Evolutionary conservation across 257 asterid species (phyloP), one percentile per base, ranked within the genome.

Genomic region (Primulina eburnea): DNA sequence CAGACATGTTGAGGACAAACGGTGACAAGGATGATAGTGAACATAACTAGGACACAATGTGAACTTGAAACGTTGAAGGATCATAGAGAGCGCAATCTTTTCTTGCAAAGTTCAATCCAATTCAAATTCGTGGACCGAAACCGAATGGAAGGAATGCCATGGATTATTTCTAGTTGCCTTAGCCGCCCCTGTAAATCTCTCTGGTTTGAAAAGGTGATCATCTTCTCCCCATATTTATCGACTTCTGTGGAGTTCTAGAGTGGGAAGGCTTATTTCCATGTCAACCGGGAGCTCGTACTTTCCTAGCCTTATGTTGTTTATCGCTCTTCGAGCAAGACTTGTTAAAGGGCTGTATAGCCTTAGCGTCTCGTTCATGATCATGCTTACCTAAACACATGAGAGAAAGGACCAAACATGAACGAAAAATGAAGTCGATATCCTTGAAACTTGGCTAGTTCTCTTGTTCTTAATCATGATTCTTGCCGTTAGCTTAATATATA

Each of bases 61-160:
- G 75, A 82, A 82, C 38, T 60, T 72, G 34, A 77, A 80, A 8
- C 78, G 77, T 38, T 75, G 84, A 8, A 82, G 87, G 61, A 79
- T 79, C 84, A 82, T 82, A 5, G 84, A 77, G 8, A 82, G 57
- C 0, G 82, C 81, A 59, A 79, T 75, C 80, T 80, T 82, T 29
- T 33, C 81, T 65, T 82, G 87, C 84, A 32, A 82, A 82, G 69
- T 82, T 79, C 73, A 82, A 50, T 0, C 84, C 84, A 0, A 80
- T 76, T 12, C 87, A 82, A 0, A 82, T 82, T 72, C 81, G 62
- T 21, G 82, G 82, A 0, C 87, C 87, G 2, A 50, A 77, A 0
- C 87, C 87, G 9, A 82, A 82, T 0, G 87, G 87, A 21, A 77
- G 53, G 71, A 77, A 82, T 16, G 82, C 87, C 81, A 69, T 2